phyloP scores from a whole-genome alignment of 2,329 filamentous ascomycete genomes.

The Aspergillus sp. region DNA sequence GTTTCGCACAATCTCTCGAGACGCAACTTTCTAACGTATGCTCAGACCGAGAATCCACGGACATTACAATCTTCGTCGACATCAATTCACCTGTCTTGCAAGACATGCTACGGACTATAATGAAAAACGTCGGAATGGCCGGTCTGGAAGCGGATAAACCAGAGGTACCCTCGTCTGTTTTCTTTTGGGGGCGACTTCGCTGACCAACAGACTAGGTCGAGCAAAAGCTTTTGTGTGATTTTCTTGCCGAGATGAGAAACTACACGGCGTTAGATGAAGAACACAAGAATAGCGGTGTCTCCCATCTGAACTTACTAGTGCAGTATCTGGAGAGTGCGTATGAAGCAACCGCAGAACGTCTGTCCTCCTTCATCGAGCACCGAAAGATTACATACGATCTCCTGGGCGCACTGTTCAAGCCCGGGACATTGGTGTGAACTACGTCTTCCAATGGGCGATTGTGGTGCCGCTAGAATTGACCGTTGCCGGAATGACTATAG shows the following conservation, averaged over 20 bases:
- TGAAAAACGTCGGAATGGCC: neutral
- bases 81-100: neutral
- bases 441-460: constrained; percentile 79
- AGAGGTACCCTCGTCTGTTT: neutral
- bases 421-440: constrained; percentile 42
- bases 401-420: constrained; percentile 31
- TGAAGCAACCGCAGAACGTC: constrained; percentile 7
- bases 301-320: neutral
- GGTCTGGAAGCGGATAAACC: neutral
- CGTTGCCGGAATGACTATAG: constrained; percentile 46
- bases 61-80: neutral
- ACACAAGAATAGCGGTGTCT: neutral
- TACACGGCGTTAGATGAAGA: constrained; percentile 1
- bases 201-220: constrained; percentile 8
- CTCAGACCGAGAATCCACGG: neutral
- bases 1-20: neutral
- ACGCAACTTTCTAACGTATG: neutral
- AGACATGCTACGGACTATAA: neutral
- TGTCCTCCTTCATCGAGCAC: constrained; percentile 18
- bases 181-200: neutral
- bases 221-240: constrained; percentile 13
- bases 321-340: constrained; percentile 8
- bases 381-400: constrained; percentile 30
- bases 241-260: constrained; percentile 9
- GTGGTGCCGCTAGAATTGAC: constrained; percentile 64